These are phyloP conservation scores for Rhododendron henanense DNA, from an alignment of 148 eudicot species.

Conservation along the genomic window DNA sequence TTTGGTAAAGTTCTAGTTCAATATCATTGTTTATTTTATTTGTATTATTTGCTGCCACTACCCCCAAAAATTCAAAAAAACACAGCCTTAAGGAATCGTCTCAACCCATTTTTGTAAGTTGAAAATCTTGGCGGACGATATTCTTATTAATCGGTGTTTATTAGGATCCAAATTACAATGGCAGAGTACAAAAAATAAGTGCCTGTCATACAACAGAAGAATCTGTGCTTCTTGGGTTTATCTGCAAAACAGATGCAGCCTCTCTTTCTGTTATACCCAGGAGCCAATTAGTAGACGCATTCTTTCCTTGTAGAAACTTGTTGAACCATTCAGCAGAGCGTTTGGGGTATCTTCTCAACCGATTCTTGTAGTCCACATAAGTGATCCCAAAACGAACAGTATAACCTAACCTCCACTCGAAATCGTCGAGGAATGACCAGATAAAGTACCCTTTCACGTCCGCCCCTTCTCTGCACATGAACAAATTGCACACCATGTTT, in stretches of 20 bases:
- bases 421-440: conserved; percentile 17
- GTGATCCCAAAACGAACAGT: conserved; percentile 15
- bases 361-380: conserved; percentile 13
- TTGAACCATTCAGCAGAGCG: conserved; percentile 16
- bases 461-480: conserved; percentile 14
- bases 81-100: too few relatives aligned
- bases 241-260: background rate
- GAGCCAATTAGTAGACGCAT: background rate
- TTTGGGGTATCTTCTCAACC: conserved; percentile 15
- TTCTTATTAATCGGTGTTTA: background rate
- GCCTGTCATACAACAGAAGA: background rate
- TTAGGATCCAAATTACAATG: background rate
- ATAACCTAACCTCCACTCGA: conserved; percentile 16
- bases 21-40: too few relatives aligned
- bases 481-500: background rate
- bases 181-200: background rate
- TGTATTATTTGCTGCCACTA: too few relatives aligned
- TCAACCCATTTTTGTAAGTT: too few relatives aligned
- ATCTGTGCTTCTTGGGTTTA: background rate
- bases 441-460: conserved; percentile 17
- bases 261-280: background rate
- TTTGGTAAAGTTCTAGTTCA: too few relatives aligned
- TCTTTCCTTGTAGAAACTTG: conserved; percentile 8
- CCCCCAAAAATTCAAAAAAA: too few relatives aligned
- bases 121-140: background rate